These are phyloP conservation scores for Chytridium lagenaria DNA, from an alignment of 371 early-diverging fungal genomes.

Conservation along the genomic window DNA sequence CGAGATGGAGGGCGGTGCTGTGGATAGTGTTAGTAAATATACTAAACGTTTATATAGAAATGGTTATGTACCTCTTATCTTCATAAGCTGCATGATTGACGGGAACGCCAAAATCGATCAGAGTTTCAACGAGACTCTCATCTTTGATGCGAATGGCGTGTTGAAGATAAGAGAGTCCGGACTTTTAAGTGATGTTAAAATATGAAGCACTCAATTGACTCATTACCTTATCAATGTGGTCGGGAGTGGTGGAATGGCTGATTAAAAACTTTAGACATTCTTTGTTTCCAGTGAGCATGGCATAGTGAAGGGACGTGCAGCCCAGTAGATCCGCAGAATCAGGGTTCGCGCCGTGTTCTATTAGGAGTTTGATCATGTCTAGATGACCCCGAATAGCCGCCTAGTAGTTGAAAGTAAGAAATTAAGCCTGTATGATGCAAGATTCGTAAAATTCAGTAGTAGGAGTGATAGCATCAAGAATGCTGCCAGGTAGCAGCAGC, in stretches of 20 bases:
- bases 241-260: constrained; percentile 9
- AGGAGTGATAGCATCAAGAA: too few species aligned
- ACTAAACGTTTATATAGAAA: neutral
- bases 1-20: constrained; percentile 35
- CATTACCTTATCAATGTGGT: constrained; percentile 29
- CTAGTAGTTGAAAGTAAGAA: neutral
- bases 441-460: too few species aligned
- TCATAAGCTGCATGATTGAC: neutral
- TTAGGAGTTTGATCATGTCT: constrained; percentile 25
- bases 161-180: constrained; percentile 30
- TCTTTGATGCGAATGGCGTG: constrained; percentile 33
- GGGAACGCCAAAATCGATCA: neutral
- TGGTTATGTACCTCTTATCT: constrained; percentile 21
- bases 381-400: constrained; percentile 32
- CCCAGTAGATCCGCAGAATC: constrained; percentile 33
- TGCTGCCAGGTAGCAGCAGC: too few species aligned
- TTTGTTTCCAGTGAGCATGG: constrained; percentile 28
- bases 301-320: constrained; percentile 40
- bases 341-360: constrained; percentile 21
- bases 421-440: too few species aligned
- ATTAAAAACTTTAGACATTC: constrained; percentile 23
- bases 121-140: constrained; percentile 2
- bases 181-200: constrained; percentile 2
- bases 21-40: neutral
- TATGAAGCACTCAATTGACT: neutral